Evolutionary conservation across 1,284 basidiomycete genomes (phyloP).

Genomic region (Quambalaria eucalypti): DNA sequence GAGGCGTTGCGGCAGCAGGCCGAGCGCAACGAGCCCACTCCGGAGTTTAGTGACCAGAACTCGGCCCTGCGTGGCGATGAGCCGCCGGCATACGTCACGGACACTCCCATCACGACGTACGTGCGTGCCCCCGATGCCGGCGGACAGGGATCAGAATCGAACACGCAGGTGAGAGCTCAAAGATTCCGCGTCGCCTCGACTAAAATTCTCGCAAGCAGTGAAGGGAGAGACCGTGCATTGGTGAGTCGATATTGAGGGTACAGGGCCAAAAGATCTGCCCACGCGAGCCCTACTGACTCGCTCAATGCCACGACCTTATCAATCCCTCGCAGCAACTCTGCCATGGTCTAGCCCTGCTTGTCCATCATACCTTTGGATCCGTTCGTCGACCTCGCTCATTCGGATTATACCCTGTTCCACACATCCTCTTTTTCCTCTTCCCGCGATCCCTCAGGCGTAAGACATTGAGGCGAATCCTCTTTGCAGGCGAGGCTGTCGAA

Average conservation of each 20-base stretch:
- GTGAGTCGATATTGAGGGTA: background rate
- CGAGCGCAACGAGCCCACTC: background rate
- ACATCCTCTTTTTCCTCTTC: background rate
- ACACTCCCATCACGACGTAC: background rate
- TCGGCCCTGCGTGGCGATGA: background rate
- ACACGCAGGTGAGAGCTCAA: background rate
- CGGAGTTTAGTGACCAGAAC: background rate
- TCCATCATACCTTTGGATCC: background rate
- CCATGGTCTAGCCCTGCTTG: background rate
- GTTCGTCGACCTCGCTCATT: background rate
- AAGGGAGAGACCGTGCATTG: background rate
- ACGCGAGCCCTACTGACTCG: background rate
- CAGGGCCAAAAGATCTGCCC: background rate
- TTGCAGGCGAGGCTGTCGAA: background rate
- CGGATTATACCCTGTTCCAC: background rate
- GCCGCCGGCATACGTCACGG: background rate
- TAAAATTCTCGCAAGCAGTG: background rate
- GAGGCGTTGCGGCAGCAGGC: background rate
- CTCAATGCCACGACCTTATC: background rate
- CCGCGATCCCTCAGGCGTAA: background rate
- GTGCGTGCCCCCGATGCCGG: background rate
- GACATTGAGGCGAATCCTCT: background rate
- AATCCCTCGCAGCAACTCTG: background rate
- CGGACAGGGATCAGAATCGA: background rate
- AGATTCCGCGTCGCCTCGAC: background rate